These are phyloP conservation scores for Coemansia nantahalensis DNA, from an alignment of 192 early-diverging fungal species.

Conservation along the genomic window DNA sequence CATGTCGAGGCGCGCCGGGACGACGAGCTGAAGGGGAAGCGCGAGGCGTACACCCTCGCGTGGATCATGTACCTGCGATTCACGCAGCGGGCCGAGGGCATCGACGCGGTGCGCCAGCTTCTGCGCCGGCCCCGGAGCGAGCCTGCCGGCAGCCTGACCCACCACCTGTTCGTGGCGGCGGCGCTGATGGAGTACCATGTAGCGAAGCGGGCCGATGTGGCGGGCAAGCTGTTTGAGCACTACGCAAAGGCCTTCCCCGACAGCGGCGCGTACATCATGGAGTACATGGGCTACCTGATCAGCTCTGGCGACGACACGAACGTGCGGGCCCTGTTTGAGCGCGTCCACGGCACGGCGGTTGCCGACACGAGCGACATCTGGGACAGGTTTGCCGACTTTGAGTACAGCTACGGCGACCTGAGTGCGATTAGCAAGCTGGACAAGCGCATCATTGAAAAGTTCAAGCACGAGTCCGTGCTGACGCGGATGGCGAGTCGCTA, in stretches of 20 bases:
- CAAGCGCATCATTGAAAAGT: conserved; percentile 71
- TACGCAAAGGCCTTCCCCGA: conserved; percentile 79
- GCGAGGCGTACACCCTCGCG: conserved; percentile 60
- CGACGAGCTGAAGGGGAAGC: conserved; percentile 31
- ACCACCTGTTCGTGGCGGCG: conserved; percentile 85
- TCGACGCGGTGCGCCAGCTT: conserved; percentile 67
- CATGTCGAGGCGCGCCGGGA: conserved; percentile 42
- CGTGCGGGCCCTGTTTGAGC: conserved; percentile 85
- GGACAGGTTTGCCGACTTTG: conserved; percentile 80
- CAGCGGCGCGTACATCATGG: conserved; percentile 67
- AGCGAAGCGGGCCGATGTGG: conserved; percentile 78
- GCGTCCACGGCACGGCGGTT: conserved; percentile 69
- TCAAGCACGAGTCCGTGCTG: conserved; percentile 62
- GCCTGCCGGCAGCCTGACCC: conserved; percentile 69
- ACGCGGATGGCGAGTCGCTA: conserved; percentile 68
- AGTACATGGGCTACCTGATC: conserved; percentile 88
- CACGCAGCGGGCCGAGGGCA: conserved; percentile 73
- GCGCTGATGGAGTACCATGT: conserved; percentile 93
- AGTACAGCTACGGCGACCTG: conserved; percentile 86
- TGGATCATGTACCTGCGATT: conserved; percentile 92
- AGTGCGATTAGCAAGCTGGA: conserved; percentile 71
- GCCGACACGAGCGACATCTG: conserved; percentile 73
- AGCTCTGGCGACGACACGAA: conserved; percentile 91
- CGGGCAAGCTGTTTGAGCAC: conserved; percentile 88
- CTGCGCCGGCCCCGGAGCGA: conserved; percentile 69